Base-by-base conservation (phyloP, 805 yeast genomes). In the Wickerhamiella vanderwaltii region DNA sequence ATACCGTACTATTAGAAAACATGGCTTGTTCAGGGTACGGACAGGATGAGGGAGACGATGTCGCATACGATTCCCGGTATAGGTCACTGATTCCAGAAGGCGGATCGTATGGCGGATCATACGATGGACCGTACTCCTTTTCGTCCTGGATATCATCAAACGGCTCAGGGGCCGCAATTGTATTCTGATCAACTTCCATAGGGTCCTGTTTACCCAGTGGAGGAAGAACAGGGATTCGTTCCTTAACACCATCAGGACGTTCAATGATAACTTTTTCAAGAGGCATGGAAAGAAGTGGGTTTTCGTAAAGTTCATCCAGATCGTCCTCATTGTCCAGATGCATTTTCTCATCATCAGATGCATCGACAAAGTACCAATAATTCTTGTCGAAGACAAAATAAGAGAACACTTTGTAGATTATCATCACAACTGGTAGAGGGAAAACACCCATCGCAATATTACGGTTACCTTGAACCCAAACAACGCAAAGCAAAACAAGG, bases 391-490 rank as follows among this genome's bases (percentile, higher is more conserved):
- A 49, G 28, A 30, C 19, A 29, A 17, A 29, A 31, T 11, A 46
- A 5, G 44, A 17, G 4, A 43, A 32, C 7, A 59, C 35, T 45
- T 61, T 60, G 56, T 53, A 62, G 1, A 46, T 40, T 6, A 62
- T 29, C 26, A 62, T 48, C 0, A 52, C 43, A 1, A 48, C 39
- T 0, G 55, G 54, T 15, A 61, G 43, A 5, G 67, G 67, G 1
- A 43, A 48, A 3, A 56, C 51, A 2, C 51, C 56, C 25, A 53
- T 46, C 0, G 65, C 64, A 23, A 58, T 48, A 9, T 36, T 36
- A 59, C 62, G 55, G 17, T 57, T 54, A 1, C 58, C 59, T 44
- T 62, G 65, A 5, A 54, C 59, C 63, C 66, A 61, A 1, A 62
- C 57, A 3, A 63, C 59, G 9, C 57, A 52, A 23, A 63, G 45